phyloP scores from a whole-genome alignment of 352 stramenopile genomes.

The Saprolegnia parasitica region DNA sequence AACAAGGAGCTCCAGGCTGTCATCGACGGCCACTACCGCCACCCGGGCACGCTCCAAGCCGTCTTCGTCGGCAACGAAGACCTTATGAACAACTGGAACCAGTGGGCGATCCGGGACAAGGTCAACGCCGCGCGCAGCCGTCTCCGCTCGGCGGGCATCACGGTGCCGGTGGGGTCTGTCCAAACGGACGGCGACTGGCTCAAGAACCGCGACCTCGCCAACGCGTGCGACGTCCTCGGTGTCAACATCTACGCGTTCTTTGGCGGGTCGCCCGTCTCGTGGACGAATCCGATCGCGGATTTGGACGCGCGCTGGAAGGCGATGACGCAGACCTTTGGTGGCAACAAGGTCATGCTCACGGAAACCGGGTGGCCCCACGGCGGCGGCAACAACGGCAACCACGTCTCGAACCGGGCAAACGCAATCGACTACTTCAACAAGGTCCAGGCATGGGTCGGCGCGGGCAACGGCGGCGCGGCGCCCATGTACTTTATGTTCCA shows the following conservation, averaged over 20 bases:
- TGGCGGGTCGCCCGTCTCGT: conserved; percentile 22
- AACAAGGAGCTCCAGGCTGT: conserved; percentile 29
- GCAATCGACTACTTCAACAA: conserved; percentile 15
- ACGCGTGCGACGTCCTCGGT: conserved; percentile 50
- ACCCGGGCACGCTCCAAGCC: conserved; percentile 37
- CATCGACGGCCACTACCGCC: conserved; percentile 9
- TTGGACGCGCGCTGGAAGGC: conserved; percentile 31
- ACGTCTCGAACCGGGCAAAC: conserved; percentile 6
- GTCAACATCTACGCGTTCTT: conserved; percentile 76
- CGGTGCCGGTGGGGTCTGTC: conserved; percentile 8
- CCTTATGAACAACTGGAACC: conserved; percentile 31
- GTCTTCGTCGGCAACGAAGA: conserved; percentile 67
- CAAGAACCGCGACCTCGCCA: conserved; percentile 37
- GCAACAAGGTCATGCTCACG: conserved; percentile 29
- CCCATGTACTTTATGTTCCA: conserved; percentile 29
- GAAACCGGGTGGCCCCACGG: conserved; percentile 60
- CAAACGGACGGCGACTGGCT: conserved; percentile 26
- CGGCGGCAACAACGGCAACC: conserved; percentile 44
- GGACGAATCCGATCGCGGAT: conserved; percentile 5
- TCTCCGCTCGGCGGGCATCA: not conserved
- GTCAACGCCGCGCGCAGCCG: conserved; percentile 1
- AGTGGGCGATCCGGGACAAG: not conserved
- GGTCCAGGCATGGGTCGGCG: conserved; percentile 1
- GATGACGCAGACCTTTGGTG: conserved; percentile 34
- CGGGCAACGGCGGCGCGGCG: not conserved